Evolutionary conservation across 202 grass and related monocot species (phyloP).

Genomic region (Tripidium arundinaceum): DNA sequence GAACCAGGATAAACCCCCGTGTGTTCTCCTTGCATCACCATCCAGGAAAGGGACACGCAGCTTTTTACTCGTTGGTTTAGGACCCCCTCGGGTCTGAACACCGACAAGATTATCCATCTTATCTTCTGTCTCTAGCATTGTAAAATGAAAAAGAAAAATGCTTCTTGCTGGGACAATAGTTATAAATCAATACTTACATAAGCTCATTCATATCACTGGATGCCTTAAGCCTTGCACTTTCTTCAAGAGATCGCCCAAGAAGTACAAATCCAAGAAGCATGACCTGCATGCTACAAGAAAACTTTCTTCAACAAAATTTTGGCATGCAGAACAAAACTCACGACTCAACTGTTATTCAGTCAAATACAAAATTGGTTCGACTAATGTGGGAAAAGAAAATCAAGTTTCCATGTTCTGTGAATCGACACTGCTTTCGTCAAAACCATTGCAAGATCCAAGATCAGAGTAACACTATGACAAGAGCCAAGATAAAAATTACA

Average conservation of each 20-base stretch:
- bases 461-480: background rate
- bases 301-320: constrained; percentile 46
- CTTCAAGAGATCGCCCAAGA: constrained; percentile 98
- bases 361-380: background rate
- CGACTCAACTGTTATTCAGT: constrained; percentile 21
- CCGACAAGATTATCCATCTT: background rate
- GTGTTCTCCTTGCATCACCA: too few species aligned
- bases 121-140: background rate
- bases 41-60: too few species aligned
- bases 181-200: constrained; percentile 55
- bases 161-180: background rate
- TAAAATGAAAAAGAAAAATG: background rate
- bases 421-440: background rate
- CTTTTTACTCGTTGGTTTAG: too few species aligned
- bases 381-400: background rate
- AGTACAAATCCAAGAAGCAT: constrained; percentile 99
- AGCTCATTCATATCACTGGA: constrained; percentile 99
- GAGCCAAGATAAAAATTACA: background rate
- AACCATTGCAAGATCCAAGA: background rate
- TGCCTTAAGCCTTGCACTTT: constrained; percentile 89
- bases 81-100: too few species aligned
- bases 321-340: background rate
- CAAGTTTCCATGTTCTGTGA: background rate
- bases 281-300: constrained; percentile 92
- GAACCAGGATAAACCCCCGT: too few species aligned